Percentiles rank a stretch among this genome's conserved stretches.
phyloP scores from a whole-genome alignment of 257 asterid species.

The Avicennia marina region DNA sequence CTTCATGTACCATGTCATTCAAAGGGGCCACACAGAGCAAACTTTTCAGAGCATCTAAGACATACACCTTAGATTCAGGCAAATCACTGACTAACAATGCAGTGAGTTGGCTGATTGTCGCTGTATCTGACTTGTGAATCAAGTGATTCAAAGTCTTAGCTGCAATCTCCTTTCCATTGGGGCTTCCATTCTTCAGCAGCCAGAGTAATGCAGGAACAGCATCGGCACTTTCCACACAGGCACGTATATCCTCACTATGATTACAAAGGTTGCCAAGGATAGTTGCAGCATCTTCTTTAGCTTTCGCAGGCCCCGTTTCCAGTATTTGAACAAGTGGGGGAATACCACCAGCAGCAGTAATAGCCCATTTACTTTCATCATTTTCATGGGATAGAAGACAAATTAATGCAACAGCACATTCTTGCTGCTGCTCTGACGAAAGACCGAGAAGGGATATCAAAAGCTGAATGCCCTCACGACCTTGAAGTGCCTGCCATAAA shows the following conservation, averaged over 20 bases:
- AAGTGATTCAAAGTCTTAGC: constrained; percentile 94
- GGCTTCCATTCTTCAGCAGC: constrained; percentile 92
- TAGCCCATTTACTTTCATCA: constrained; percentile 99
- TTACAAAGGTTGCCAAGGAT: constrained; percentile 97
- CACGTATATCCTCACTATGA: constrained; percentile 99
- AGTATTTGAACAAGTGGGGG: constrained; percentile 98
- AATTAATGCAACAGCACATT: constrained; percentile 94
- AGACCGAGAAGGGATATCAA: constrained; percentile 96
- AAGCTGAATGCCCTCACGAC: constrained; percentile 98
- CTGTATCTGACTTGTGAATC: constrained; percentile 98
- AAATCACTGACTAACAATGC: constrained; percentile 85
- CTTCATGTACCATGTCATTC: constrained; percentile 81
- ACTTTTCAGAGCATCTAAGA: constrained; percentile 85
- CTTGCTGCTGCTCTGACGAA: constrained; percentile 99
- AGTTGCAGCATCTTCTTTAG: constrained; percentile 97
- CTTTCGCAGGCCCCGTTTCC: constrained; percentile 94
- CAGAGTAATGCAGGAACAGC: constrained; percentile 98
- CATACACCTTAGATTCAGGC: constrained; percentile 94
- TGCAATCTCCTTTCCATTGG: constrained; percentile 96
- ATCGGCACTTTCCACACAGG: constrained; percentile 99
- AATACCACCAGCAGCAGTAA: constrained; percentile 98
- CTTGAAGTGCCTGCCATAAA: constrained; percentile 97
- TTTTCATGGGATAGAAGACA: constrained; percentile 87
- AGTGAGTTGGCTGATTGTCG: constrained; percentile 96
- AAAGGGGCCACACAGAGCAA: constrained; percentile 87